These are phyloP conservation scores for Kazachstania kunashirensis DNA, from an alignment of 805 yeast genomes.

Conservation along the genomic window DNA sequence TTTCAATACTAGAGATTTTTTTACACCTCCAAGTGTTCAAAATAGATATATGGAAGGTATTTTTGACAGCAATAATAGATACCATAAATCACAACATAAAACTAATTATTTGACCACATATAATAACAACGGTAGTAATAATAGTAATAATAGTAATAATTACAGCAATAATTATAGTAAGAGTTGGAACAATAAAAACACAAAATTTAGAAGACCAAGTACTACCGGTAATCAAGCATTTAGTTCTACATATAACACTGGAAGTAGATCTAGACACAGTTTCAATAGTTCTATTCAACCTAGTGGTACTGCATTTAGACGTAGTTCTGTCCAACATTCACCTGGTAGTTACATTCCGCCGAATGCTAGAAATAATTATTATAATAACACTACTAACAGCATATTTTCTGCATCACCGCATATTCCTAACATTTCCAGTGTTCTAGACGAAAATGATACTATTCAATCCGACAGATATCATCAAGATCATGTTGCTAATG, in stretches of 20 bases:
- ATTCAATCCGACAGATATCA: conserved; percentile 30
- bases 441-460: conserved; percentile 10
- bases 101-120: conserved; percentile 2
- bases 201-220: conserved; percentile 18
- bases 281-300: conserved; percentile 3
- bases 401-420: conserved; percentile 10
- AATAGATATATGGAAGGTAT: conserved; percentile 61
- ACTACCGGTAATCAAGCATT: conserved; percentile 15
- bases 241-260: conserved; percentile 5
- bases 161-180: conserved; percentile 3
- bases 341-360: conserved; percentile 65
- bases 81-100: conserved; percentile 22
- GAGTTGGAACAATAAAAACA: conserved; percentile 4
- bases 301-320: conserved; percentile 7
- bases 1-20: conserved; percentile 60
- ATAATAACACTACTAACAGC: conserved; percentile 7
- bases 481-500: conserved; percentile 3
- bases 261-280: conserved; percentile 6
- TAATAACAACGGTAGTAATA: conserved; percentile 5
- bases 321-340: conserved; percentile 15
- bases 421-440: conserved; percentile 21
- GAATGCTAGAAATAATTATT: conserved; percentile 37
- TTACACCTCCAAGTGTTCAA: conserved; percentile 68
- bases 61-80: conserved; percentile 30
- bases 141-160: conserved; percentile 2